Evolutionary conservation across 106 monocot genomes (phyloP), one percentile per base, ranked within the genome.

Genomic region (Dendrobium officinale): DNA sequence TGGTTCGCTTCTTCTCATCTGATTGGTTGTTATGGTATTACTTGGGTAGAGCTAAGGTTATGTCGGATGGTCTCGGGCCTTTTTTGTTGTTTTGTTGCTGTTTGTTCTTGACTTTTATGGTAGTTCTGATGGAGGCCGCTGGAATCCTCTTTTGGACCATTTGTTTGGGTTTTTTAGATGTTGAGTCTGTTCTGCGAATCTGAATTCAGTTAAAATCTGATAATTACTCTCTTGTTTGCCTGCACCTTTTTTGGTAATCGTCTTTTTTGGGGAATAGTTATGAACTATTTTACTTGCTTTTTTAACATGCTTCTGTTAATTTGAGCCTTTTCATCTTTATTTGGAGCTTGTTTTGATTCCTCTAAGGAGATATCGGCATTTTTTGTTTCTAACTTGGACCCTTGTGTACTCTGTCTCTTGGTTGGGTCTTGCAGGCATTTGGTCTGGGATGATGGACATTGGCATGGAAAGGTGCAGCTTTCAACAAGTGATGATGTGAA

Each of bases 401-500:
- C n/a, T 80, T 22, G 2, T 42, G 47, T 13, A 26, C 47, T 4
- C 13, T 20, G 24, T 11, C 7, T 42, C 10, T 49, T 75, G 6
- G 55, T 61, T 17, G 58, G 5, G 4, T 51, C 55, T 82, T 18
- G 27, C 85, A 92, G 92, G 87, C 86, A 90, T 89, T 89, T 95
- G 81, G 85, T 92, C 9, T 92, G 90, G 90, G 87, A 81, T n/a
- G 95, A 92, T 84, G 92, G 95, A 2, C 84, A 83, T 81, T 88
- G 82, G 67, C 75, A 81, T 56, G 58, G 66, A 45, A 58, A 75
- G 15, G 10, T 59, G 27, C 43, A 75, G 75, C 1, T 81, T 81
- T 64, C 54, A 81, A 13, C 58, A 54, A 26, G 20, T 2, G 27
- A 47, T 76, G 76, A 81, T 75, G 59, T 44, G 48, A 55, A 13